Conservation (phyloP, 257 asterid genomes). For the Lantana camara region DNA sequence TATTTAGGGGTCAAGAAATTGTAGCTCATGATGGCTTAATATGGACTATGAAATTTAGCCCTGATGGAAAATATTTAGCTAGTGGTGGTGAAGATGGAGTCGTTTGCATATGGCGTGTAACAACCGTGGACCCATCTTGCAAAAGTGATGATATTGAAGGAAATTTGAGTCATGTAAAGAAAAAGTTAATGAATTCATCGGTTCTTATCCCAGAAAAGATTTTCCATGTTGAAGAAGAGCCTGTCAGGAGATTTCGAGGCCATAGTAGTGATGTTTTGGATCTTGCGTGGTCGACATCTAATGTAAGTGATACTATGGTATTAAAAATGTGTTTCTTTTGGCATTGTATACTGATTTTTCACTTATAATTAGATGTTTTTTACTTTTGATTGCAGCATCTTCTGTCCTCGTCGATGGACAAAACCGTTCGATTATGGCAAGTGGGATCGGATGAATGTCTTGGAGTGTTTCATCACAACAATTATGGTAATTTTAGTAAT, state of each 20-base stretch:
- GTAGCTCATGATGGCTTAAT: conserved; percentile 65
- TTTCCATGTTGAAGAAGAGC: conserved; percentile 60
- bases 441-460: conserved; percentile 58
- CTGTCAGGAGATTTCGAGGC: conserved; percentile 55
- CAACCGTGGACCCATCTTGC: conserved; percentile 34
- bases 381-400: conserved; percentile 60
- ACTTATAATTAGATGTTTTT: conserved; percentile 10
- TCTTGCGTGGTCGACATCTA: conserved; percentile 84
- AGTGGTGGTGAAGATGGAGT: conserved; percentile 87
- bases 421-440: conserved; percentile 75
- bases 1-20: conserved; percentile 59
- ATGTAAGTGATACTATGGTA: conserved; percentile 45
- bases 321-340: not conserved
- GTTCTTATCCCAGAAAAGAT: conserved; percentile 57
- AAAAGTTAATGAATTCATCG: conserved; percentile 33
- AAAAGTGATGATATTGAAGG: conserved; percentile 16
- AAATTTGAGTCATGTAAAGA: conserved; percentile 17
- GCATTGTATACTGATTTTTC: not conserved
- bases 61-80: conserved; percentile 72
- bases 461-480: conserved; percentile 64
- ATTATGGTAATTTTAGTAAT: conserved; percentile 53
- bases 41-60: conserved; percentile 80
- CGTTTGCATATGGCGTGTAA: conserved; percentile 66
- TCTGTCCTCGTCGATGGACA: conserved; percentile 75
- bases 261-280: conserved; percentile 68